Evolutionary conservation across 2,329 filamentous ascomycete genomes (phyloP).

Genomic region (Botryotinia convoluta): DNA sequence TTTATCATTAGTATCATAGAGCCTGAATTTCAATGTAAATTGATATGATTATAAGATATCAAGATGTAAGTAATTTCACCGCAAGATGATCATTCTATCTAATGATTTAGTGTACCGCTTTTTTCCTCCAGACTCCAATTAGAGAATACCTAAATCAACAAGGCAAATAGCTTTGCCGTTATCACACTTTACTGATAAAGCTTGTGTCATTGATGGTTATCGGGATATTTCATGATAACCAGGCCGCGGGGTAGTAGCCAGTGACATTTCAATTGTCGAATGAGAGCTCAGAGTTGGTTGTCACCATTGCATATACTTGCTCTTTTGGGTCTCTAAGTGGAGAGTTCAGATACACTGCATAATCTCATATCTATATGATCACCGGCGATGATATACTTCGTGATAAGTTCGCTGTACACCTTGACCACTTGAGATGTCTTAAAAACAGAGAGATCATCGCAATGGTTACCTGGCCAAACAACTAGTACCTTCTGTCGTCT

Average conservation of each 20-base stretch:
- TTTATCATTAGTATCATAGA: background rate
- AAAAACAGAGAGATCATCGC: background rate
- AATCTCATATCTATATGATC: constrained; percentile 14
- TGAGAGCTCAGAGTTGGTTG: background rate
- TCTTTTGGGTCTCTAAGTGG: constrained; percentile 11
- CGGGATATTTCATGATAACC: background rate
- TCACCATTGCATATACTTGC: constrained; percentile 14
- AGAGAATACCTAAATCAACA: background rate
- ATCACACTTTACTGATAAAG: constrained; percentile 3
- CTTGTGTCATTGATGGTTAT: background rate
- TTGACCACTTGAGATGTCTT: background rate
- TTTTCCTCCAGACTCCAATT: background rate
- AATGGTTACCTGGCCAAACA: background rate
- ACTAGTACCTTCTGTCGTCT: background rate
- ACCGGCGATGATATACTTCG: background rate
- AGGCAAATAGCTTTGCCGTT: background rate
- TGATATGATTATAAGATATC: background rate
- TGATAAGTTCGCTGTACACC: background rate
- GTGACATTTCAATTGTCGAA: background rate
- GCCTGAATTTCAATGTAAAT: background rate
- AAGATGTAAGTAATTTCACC: background rate
- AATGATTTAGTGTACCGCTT: background rate
- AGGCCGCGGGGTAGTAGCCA: background rate
- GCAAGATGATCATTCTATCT: background rate
- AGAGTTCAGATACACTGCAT: constrained; percentile 5